These are phyloP conservation scores for Hondaea fermentalgiana DNA, from an alignment of 108 stramenopile species.

Conservation along the genomic window DNA sequence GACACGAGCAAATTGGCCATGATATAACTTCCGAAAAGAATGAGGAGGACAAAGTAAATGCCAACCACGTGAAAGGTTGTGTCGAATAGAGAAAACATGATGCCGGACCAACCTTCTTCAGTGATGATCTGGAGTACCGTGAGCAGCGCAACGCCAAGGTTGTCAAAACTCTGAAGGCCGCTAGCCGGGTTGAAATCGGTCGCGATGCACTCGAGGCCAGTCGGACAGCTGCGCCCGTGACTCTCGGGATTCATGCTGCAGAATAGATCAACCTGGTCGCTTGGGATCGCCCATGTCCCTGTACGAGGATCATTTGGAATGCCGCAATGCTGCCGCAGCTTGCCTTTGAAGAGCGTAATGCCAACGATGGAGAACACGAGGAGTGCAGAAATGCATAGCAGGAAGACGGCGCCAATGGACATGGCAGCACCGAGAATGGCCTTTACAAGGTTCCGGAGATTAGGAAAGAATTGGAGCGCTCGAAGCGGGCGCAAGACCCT, in stretches of 20 bases:
- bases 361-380: constrained; percentile 60
- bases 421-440: constrained; percentile 47
- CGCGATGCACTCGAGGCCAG: background rate
- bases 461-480: constrained; percentile 51
- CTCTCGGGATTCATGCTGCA: background rate
- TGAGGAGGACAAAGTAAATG: constrained; percentile 49
- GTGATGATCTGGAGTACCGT: constrained; percentile 61
- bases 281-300: background rate
- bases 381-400: constrained; percentile 52
- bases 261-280: background rate
- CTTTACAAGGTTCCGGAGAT: constrained; percentile 51
- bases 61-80: constrained; percentile 23
- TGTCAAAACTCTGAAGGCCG: constrained; percentile 56
- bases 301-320: background rate
- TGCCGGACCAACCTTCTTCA: constrained; percentile 60
- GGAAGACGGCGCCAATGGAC: constrained; percentile 54
- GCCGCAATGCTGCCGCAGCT: constrained; percentile 12
- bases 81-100: constrained; percentile 45
- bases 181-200: constrained; percentile 35
- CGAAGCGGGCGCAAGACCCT: constrained; percentile 60
- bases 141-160: constrained; percentile 48
- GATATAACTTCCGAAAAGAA: constrained; percentile 58
- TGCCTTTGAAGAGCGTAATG: constrained; percentile 42
- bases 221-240: background rate
- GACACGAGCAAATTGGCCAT: constrained; percentile 61